phyloP scores from a whole-genome alignment of 148 eudicot genomes.

The Vaccinium corymbosum region DNA sequence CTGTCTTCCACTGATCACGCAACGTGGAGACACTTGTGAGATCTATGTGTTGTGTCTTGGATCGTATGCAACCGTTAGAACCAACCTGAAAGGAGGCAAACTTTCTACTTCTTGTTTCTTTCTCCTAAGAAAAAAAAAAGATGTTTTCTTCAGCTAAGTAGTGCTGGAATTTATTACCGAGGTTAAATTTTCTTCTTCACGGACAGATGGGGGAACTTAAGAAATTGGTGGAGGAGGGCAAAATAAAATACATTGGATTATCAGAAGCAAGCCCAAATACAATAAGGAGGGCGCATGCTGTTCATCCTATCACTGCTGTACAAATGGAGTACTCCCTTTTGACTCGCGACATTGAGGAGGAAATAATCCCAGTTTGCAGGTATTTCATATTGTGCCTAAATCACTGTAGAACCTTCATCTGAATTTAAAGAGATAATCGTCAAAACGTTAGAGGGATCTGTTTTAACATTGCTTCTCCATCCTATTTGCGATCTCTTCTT shows the following conservation, averaged over 20 bases:
- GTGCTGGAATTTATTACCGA: background rate
- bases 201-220: background rate
- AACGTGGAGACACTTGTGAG: background rate
- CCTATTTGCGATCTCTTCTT: background rate
- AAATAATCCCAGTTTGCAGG: constrained; percentile 74
- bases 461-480: background rate
- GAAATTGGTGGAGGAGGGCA: background rate
- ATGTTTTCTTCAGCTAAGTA: background rate
- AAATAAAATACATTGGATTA: constrained; percentile 60
- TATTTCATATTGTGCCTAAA: constrained; percentile 7
- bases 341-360: constrained; percentile 71
- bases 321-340: constrained; percentile 78
- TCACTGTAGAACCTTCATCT: background rate
- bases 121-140: background rate
- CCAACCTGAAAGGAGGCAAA: background rate
- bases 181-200: background rate
- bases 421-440: background rate
- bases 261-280: constrained; percentile 71
- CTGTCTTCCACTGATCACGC: background rate
- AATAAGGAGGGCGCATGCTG: constrained; percentile 71
- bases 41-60: background rate
- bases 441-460: background rate
- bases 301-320: constrained; percentile 66
- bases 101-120: background rate
- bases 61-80: background rate